Base-by-base conservation (phyloP, 768 basidiomycete species). In the Clathrus columnatus region DNA sequence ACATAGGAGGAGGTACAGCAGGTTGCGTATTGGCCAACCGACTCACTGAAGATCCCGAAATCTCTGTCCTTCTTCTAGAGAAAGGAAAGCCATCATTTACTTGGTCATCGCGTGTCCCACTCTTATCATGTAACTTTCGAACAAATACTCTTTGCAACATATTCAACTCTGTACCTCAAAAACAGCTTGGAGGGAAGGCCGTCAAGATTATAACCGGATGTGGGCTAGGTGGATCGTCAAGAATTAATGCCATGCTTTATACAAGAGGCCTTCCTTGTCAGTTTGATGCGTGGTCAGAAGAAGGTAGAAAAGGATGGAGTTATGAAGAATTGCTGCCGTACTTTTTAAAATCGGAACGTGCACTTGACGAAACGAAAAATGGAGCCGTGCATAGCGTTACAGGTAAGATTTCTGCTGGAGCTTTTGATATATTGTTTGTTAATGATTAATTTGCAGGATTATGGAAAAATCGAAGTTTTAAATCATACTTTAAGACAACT, bases 31-130 rank as follows among this genome's bases (percentile, higher is more conserved):
- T 63, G 8, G 62, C 62, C 7, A 59, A 58, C 28, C 30, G 59
- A 7, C 48, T 63, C 8, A 55, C 56, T 17, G 62, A 56, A 30
- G 43, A 60, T 45, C 51, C 57, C 14, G 17, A 42, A 7, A 27
- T 41, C 21, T 29, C 21, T 7, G 62, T 63, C 1, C 48, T 63
- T 2, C 20, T 63, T 2, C 50, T 63, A 21, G 62, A 63, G 36
- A 11, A n/a, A 8, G 72, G 72, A 1, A 51, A 61, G 10, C 58
- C 65, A 5, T 57, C 56, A 8, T 61, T 70, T 26, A 58, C 63
- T 1, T 73, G 69, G 70, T 36, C 60, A 6, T 63, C 67, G 4
- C 58, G 61, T 4, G 68, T 72, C 10, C 72, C 71, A 2, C 63
- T 72, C 0, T 46, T 72, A 17, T 70, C 70, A 17, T 60, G 7